A percentile compares a stretch with the other conserved stretches of the same genome.
phyloP scores from a whole-genome alignment of 2,329 filamentous ascomycete genomes.

The Nigrograna mackinnonii region DNA sequence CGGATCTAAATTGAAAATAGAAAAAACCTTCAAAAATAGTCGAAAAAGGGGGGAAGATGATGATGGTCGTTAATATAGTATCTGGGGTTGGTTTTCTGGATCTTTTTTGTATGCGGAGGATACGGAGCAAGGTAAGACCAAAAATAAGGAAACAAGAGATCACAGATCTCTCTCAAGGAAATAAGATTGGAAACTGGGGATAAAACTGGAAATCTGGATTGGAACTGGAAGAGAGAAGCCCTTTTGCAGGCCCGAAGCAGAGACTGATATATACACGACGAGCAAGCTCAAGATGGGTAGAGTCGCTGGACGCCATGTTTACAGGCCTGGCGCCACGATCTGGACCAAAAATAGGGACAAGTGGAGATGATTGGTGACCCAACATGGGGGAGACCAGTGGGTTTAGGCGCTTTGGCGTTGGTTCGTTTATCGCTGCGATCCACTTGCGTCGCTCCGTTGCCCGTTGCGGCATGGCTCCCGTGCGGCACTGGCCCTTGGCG shows the following conservation, averaged over 20 bases:
- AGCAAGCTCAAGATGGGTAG: too few species aligned
- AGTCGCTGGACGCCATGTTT: too few species aligned
- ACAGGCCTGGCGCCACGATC: conserved; percentile 8
- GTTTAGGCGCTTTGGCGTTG: conserved; percentile 6
- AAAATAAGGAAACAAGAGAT: conserved; percentile 15
- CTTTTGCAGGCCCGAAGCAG: neutral
- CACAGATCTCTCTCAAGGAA: conserved; percentile 15
- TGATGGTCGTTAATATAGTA: neutral
- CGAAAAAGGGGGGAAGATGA: neutral
- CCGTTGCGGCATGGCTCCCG: neutral
- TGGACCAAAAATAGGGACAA: conserved; percentile 8
- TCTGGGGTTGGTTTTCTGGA: neutral
- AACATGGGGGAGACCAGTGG: conserved; percentile 4
- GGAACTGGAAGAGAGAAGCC: neutral
- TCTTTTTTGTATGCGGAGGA: conserved; percentile 1
- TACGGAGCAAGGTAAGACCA: conserved; percentile 1
- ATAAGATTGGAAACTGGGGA: conserved; percentile 5
- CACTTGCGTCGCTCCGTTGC: neutral
- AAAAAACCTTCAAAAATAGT: neutral
- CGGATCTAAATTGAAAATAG: too few species aligned
- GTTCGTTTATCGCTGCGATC: neutral
- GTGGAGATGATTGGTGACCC: conserved; percentile 3
- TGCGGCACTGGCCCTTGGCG: neutral
- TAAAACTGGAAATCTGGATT: conserved; percentile 2
- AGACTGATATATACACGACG: conserved; percentile 9